phyloP scores from a whole-genome alignment of 331 rosid species.

The Phaseolus coccineus region DNA sequence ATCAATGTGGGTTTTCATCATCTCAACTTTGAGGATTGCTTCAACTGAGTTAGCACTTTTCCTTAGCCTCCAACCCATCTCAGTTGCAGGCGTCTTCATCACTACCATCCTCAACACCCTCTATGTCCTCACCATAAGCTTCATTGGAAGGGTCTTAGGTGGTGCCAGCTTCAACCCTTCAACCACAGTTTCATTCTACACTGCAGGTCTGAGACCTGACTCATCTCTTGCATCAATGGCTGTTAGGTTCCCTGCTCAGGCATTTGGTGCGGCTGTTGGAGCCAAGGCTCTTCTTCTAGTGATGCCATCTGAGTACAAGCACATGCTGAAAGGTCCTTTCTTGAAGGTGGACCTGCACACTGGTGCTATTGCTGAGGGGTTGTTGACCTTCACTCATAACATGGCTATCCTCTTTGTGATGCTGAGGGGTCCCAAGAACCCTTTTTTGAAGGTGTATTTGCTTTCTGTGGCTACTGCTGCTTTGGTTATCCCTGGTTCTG shows the following conservation, averaged over 20 bases:
- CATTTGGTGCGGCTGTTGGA: conserved; percentile 63
- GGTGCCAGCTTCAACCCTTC: conserved; percentile 80
- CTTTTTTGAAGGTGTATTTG: conserved; percentile 61
- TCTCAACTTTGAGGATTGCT: conserved; percentile 52
- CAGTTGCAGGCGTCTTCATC: conserved; percentile 51
- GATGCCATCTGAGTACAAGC: conserved; percentile 52
- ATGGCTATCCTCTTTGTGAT: conserved; percentile 55
- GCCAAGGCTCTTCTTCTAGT: conserved; percentile 49
- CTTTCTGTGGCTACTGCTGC: conserved; percentile 55
- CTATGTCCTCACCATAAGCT: conserved; percentile 44
- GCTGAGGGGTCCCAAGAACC: conserved; percentile 60
- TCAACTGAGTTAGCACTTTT: conserved; percentile 43
- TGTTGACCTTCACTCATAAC: conserved; percentile 52
- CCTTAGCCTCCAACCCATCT: conserved; percentile 47
- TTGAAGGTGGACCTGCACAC: conserved; percentile 65
- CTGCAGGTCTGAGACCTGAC: conserved; percentile 53
- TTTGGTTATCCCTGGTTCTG: conserved; percentile 55
- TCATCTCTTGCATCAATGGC: conserved; percentile 58
- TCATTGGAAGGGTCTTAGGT: conserved; percentile 57
- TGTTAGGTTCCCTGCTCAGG: conserved; percentile 64
- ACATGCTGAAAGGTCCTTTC: conserved; percentile 61
- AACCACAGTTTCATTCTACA: conserved; percentile 56
- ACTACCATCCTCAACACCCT: conserved; percentile 47
- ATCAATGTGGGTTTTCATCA: conserved; percentile 60
- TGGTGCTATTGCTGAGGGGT: conserved; percentile 65